Base-by-base conservation (phyloP, 345 rosid genomes). In the Melastoma malabathricum region DNA sequence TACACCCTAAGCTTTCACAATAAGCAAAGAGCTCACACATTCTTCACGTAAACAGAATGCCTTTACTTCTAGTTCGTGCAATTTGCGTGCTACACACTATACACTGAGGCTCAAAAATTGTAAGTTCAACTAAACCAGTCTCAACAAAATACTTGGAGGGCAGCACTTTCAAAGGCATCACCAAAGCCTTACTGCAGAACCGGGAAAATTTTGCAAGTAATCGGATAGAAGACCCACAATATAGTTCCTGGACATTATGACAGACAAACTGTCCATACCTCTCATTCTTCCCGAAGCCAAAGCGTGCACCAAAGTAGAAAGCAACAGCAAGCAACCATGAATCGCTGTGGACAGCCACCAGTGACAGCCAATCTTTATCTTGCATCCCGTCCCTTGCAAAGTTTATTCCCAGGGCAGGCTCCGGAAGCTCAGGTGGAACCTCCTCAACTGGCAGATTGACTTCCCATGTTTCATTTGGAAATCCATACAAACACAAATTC, bases 381-480 rank as follows among this genome's bases (percentile, higher is more conserved):
- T 14, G 13, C 13, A 43, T 51, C 15, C 18, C 54, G 29, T 13
- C 22, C 38, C 18, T 51, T 15, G 43, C 54, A 3, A 9, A 51
- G 19, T 51, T 51, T 2, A 51, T 43, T 51, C 54, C 54, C 54
- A 51, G 7, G 14, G 14, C 18, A 27, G 54, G 54, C 44, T 51
- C 54, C 17, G 44, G 54, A 31, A 51, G 44, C 31, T 51, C 54
- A 10, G 54, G 44, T 13, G 54, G 54, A 51, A 51, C 54, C 54
- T 27, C 38, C 13, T 51, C 44, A 18, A 15, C 22, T 1, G 54
- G 54, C 20, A 31, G 54, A 27, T 43, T 31, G 18, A 51, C 43
- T n/a, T 51, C 54, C 54, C 54, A 51, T 51, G 54, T 31, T 15
- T 43, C 54, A 31, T 51, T 19, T 31, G 54, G 54, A 51, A 51